These are phyloP conservation scores for Kodamaea hsintzibuensis DNA, from an alignment of 805 yeast genomes.

Conservation along the genomic window DNA sequence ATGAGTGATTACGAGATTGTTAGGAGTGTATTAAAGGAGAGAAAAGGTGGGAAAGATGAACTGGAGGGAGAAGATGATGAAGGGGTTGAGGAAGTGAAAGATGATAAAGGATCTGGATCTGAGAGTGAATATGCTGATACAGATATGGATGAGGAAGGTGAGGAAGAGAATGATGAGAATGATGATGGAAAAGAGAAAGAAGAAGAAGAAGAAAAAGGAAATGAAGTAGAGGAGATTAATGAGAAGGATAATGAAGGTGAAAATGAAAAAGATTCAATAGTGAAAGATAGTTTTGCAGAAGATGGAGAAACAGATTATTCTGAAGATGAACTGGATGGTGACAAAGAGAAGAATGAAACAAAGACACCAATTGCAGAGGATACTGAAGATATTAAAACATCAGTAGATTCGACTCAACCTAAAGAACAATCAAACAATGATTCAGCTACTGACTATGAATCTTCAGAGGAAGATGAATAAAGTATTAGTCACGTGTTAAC, in stretches of 20 bases:
- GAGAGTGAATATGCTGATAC: neutral
- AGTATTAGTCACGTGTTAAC: neutral
- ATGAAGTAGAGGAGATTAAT: neutral
- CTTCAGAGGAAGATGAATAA: neutral
- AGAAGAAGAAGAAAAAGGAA: constrained; percentile 10
- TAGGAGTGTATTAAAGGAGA: neutral
- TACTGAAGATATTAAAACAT: too few species aligned
- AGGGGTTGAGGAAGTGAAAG: neutral
- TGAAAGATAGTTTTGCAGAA: neutral
- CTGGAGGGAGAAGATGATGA: constrained; percentile 8
- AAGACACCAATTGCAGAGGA: neutral
- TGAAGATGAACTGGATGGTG: constrained; percentile 6
- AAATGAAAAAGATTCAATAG: neutral
- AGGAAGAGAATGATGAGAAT: constrained; percentile 3
- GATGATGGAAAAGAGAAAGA: constrained; percentile 5
- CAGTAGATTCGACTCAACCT: neutral
- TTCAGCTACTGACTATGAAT: neutral
- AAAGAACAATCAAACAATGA: neutral
- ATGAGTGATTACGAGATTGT: neutral
- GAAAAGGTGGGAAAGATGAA: neutral
- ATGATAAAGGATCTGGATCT: neutral
- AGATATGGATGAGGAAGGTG: neutral
- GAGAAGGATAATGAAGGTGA: neutral
- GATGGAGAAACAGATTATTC: constrained; percentile 8
- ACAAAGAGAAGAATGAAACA: neutral